Percentiles rank a stretch among this genome's conserved stretches.
Conservation (phyloP, 2,329 filamentous ascomycete genomes). For the Trichoderma sp. region DNA sequence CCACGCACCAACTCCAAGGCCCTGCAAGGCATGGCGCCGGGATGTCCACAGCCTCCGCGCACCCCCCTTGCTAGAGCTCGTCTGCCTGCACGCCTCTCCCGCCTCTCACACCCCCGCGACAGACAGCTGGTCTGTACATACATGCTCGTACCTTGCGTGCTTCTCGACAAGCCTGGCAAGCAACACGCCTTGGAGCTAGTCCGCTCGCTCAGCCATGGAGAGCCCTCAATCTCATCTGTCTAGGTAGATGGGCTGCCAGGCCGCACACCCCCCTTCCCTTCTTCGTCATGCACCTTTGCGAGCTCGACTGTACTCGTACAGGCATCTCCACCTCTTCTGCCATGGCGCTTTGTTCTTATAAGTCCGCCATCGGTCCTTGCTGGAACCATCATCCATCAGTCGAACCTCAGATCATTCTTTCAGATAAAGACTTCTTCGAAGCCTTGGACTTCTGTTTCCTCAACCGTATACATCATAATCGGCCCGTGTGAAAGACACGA, state of each 20-base stretch:
- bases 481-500: neutral
- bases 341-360: slow-evolving; percentile 29
- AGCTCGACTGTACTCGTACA: neutral
- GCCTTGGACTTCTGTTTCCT: neutral
- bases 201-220: slow-evolving; percentile 28
- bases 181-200: slow-evolving; percentile 27
- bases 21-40: slow-evolving; percentile 15
- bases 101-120: neutral
- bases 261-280: slow-evolving; percentile 3
- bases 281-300: slow-evolving; percentile 28
- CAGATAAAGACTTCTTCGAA: slow-evolving; percentile 28
- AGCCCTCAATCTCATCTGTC: slow-evolving; percentile 25
- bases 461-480: neutral
- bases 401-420: slow-evolving; percentile 28
- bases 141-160: slow-evolving; percentile 25
- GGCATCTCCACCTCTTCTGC: slow-evolving; percentile 26
- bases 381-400: slow-evolving; percentile 8
- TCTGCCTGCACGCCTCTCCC: neutral
- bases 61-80: neutral
- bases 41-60: slow-evolving; percentile 17
- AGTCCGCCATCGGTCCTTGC: slow-evolving; percentile 28
- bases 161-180: slow-evolving; percentile 23
- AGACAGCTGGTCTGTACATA: neutral
- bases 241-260: slow-evolving; percentile 21
- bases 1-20: neutral